Evolutionary conservation across 1,284 basidiomycete genomes (phyloP).

Genomic region (Moniliella sp.): DNA sequence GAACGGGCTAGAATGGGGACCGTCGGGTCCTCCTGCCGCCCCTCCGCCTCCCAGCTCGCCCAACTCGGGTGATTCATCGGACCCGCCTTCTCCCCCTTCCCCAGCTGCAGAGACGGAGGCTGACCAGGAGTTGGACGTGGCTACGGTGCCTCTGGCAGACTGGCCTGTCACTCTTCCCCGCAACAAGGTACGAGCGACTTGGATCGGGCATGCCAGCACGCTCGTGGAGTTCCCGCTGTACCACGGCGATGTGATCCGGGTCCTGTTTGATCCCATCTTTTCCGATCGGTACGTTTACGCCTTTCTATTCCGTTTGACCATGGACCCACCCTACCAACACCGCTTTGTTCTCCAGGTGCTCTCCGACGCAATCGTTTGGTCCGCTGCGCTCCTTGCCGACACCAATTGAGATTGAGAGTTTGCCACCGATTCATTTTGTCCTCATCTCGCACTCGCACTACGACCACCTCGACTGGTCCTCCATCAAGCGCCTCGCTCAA

Average conservation of each 20-base stretch:
- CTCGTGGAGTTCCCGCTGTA: constrained; percentile 14
- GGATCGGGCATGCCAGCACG: constrained; percentile 27
- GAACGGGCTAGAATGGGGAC: constrained; percentile 19
- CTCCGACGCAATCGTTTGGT: constrained; percentile 19
- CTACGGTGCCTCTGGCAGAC: neutral
- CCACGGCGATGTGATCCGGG: constrained; percentile 4
- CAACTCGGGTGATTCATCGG: too few species aligned
- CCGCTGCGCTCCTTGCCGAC: constrained; percentile 15
- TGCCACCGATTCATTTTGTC: constrained; percentile 23
- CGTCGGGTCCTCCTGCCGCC: constrained; percentile 7
- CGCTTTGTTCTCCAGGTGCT: constrained; percentile 19
- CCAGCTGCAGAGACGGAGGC: too few species aligned
- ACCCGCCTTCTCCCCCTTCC: too few species aligned
- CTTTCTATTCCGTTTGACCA: too few species aligned
- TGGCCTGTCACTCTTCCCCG: neutral
- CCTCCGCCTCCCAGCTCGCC: too few species aligned
- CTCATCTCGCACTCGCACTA: constrained; percentile 31
- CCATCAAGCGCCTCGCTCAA: constrained; percentile 16
- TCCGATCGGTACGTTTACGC: constrained; percentile 6
- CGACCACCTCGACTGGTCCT: constrained; percentile 25
- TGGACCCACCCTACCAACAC: too few species aligned
- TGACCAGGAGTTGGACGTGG: neutral
- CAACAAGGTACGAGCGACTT: constrained; percentile 10
- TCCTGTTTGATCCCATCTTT: constrained; percentile 30
- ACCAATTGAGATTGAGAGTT: constrained; percentile 12